Conservation (phyloP, 495 filamentous ascomycete genomes). For the Wilcoxina mikolae region DNA sequence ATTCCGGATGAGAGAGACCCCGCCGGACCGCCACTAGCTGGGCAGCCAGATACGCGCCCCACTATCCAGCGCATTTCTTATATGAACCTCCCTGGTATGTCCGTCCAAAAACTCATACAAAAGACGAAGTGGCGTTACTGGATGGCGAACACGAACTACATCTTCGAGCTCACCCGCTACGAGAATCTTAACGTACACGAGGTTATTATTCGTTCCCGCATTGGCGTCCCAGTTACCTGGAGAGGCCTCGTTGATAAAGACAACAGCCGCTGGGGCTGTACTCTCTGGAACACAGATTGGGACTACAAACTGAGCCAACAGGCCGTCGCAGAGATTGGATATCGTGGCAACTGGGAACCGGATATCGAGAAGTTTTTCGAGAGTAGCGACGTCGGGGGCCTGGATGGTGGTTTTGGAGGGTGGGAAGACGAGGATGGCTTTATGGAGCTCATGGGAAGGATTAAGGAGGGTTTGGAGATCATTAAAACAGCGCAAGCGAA, state of each 20-base stretch:
- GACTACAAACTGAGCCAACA: conserved; percentile 15
- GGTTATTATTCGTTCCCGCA: conserved; percentile 11
- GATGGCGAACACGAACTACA: conserved; percentile 17
- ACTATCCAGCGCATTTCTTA: conserved; percentile 18
- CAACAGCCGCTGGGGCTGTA: conserved; percentile 24
- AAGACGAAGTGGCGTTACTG: conserved; percentile 27
- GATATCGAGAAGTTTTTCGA: conserved; percentile 18
- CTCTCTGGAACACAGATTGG: conserved; percentile 17
- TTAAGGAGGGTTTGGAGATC: background rate
- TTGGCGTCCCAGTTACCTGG: conserved; percentile 16
- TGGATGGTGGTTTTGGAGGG: background rate
- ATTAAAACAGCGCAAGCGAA: background rate
- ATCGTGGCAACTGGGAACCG: conserved; percentile 18
- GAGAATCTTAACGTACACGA: conserved; percentile 17
- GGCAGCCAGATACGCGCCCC: conserved; percentile 15
- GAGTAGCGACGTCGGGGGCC: background rate
- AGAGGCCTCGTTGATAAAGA: conserved; percentile 11
- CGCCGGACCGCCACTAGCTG: conserved; percentile 7
- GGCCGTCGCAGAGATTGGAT: conserved; percentile 8
- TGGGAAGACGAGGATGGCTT: background rate
- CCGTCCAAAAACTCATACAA: conserved; percentile 16
- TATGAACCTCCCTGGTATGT: conserved; percentile 22
- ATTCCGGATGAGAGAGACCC: conserved; percentile 22
- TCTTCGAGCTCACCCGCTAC: conserved; percentile 27
- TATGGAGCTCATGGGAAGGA: background rate